These are phyloP conservation scores for Sclerotinia sclerotiorum DNA, from an alignment of 2,329 filamentous ascomycete genomes.

Conservation along the genomic window DNA sequence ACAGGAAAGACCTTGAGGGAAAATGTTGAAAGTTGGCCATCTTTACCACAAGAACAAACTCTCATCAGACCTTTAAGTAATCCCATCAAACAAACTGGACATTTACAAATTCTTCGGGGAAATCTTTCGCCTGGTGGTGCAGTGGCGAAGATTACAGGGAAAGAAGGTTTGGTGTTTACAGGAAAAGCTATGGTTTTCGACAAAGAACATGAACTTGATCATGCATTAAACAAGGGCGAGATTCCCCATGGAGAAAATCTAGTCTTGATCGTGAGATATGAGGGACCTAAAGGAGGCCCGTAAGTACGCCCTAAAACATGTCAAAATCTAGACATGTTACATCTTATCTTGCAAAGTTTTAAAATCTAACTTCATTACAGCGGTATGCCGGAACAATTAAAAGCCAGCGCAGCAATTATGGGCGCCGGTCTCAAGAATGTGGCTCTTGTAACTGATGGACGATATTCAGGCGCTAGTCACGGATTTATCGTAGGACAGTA, in stretches of 20 bases:
- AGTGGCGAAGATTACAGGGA: conserved; percentile 95
- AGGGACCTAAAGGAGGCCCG: conserved; percentile 88
- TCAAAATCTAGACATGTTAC: no score
- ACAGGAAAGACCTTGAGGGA: conserved; percentile 82
- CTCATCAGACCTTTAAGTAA: conserved; percentile 78
- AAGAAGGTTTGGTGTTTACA: conserved; percentile 81
- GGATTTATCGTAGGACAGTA: conserved; percentile 88
- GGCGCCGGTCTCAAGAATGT: conserved; percentile 85
- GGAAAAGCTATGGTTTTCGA: conserved; percentile 83
- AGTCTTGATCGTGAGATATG: conserved; percentile 87
- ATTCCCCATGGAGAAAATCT: conserved; percentile 76
- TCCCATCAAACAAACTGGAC: conserved; percentile 79
- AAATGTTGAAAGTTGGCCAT: conserved; percentile 76
- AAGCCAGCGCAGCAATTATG: conserved; percentile 87
- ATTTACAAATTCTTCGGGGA: conserved; percentile 83
- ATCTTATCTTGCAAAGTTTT: background rate
- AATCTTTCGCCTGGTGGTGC: conserved; percentile 87
- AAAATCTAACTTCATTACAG: background rate
- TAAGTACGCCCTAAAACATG: background rate
- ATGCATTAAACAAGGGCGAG: conserved; percentile 66
- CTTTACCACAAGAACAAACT: conserved; percentile 72
- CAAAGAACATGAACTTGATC: conserved; percentile 77
- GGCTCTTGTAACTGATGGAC: conserved; percentile 86
- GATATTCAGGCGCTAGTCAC: conserved; percentile 72
- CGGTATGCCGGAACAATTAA: conserved; percentile 94